phyloP scores from a whole-genome alignment of 148 eudicot genomes.

The Rhododendron vialii region DNA sequence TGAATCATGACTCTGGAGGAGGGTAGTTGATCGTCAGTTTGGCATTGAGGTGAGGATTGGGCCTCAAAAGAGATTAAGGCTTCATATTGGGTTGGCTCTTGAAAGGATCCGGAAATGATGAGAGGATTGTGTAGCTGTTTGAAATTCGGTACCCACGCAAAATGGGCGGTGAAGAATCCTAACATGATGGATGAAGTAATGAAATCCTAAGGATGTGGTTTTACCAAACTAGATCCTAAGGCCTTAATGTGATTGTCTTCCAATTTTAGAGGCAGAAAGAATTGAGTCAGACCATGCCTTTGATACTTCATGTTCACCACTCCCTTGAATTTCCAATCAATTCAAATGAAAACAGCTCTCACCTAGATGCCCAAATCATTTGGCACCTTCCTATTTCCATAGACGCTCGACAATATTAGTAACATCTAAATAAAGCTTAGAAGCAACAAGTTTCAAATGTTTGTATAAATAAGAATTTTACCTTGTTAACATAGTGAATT shows the following conservation, averaged over 20 bases:
- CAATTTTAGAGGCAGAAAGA: not conserved
- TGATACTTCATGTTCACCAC: not conserved
- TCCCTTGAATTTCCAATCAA: not conserved
- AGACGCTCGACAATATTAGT: not conserved
- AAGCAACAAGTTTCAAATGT: not conserved
- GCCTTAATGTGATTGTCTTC: not conserved
- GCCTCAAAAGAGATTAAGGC: not conserved
- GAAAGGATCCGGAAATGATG: not conserved
- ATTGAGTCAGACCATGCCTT: not conserved
- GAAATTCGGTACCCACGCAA: not conserved
- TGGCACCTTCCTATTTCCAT: not conserved
- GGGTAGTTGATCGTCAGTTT: not conserved
- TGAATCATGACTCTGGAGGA: not conserved
- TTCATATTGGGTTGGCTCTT: not conserved
- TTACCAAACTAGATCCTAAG: not conserved
- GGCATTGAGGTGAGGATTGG: not conserved
- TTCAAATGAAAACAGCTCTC: not conserved
- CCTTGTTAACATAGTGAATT: constrained; percentile 84
- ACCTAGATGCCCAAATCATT: not conserved
- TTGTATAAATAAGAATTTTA: constrained; percentile 9
- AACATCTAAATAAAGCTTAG: not conserved
- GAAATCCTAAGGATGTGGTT: not conserved
- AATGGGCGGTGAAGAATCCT: not conserved
- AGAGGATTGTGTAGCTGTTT: not conserved
- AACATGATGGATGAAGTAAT: not conserved